Evolutionary conservation across 2,329 filamentous ascomycete genomes (phyloP), one percentile per base, ranked within the genome.

Genomic region (Xylaria sp.): DNA sequence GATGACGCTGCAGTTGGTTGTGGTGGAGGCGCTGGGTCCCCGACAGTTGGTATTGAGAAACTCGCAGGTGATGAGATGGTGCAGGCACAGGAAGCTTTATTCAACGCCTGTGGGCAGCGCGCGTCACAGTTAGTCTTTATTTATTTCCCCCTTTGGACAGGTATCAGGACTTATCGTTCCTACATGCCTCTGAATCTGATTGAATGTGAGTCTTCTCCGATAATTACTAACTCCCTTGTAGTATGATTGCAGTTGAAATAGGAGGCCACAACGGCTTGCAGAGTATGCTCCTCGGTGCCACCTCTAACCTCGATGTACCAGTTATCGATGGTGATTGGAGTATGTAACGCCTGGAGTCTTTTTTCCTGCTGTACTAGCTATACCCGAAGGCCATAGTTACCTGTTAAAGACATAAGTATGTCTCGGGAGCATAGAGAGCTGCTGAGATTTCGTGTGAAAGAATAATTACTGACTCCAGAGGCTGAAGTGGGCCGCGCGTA

Each of bases 191-290:
- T 9, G 28, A 31, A 31, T 4, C 28, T 31, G 28, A 31, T 9
- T 9, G 28, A 31, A 31, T 31, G 4, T 31, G 9, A 5, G 9
- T 9, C 9, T 31, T 9, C 5, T 31, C 28, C 9, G 28, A 5
- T 31, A 5, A 9, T 31, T 31, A 31, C 28, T 31, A 9, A 31
- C 28, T 31, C 28, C 5, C 4, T 4, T 9, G 9, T 9, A 31
- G 28, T 38, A 83, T 89, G 64, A 85, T 90, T 64, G 81, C 85
- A 1, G 73, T 89, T 11, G 88, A 90, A 69, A 88, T 90, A 57
- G 88, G 88, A n/a, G 88, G 88, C 6, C 83, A 82, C 4, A 90
- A 90, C 65, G 87, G 87, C 0, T 76, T 89, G 8, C 82, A 86
- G 65, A 82, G 83, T 8, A 77, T 89, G 74, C 78, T 87, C 3